Percentiles rank a stretch among this genome's conserved stretches.
Evolutionary conservation across 2,329 filamentous ascomycete species (phyloP).

Genomic region (Arachnomyces sp.): DNA sequence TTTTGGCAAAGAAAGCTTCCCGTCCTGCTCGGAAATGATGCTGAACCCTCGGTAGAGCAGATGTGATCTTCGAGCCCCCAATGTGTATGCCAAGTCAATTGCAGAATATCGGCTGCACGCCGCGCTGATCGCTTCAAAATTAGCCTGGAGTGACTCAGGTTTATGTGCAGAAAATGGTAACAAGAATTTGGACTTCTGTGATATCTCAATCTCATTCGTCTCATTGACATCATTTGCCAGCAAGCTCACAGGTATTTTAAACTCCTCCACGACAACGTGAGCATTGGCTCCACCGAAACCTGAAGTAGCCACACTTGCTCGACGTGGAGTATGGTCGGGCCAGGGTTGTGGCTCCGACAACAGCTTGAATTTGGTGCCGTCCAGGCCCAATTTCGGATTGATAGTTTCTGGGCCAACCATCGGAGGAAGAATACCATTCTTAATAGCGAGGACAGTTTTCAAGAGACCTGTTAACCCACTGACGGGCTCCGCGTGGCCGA

Average conservation of each 20-base stretch:
- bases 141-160: too few relatives aligned
- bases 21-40: not conserved
- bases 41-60: constrained; percentile 5
- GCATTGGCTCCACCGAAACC: constrained; percentile 12
- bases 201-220: too few relatives aligned
- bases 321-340: constrained; percentile 12
- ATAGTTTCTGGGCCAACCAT: constrained; percentile 3
- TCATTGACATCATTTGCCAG: too few relatives aligned
- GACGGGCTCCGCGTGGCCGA: constrained; percentile 9
- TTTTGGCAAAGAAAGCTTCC: too few relatives aligned
- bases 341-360: constrained; percentile 13
- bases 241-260: too few relatives aligned
- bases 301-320: constrained; percentile 16
- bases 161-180: too few relatives aligned
- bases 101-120: too few relatives aligned
- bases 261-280: constrained; percentile 9
- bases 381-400: constrained; percentile 7
- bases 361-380: constrained; percentile 8
- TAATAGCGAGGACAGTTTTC: constrained; percentile 16
- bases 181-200: too few relatives aligned
- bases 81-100: constrained; percentile 9
- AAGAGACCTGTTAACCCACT: constrained; percentile 8
- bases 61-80: constrained; percentile 6
- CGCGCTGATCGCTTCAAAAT: too few relatives aligned
- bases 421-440: constrained; percentile 7